These are phyloP conservation scores for Primulina huaijiensis DNA, from an alignment of 257 asterid genomes.

Conservation along the genomic window DNA sequence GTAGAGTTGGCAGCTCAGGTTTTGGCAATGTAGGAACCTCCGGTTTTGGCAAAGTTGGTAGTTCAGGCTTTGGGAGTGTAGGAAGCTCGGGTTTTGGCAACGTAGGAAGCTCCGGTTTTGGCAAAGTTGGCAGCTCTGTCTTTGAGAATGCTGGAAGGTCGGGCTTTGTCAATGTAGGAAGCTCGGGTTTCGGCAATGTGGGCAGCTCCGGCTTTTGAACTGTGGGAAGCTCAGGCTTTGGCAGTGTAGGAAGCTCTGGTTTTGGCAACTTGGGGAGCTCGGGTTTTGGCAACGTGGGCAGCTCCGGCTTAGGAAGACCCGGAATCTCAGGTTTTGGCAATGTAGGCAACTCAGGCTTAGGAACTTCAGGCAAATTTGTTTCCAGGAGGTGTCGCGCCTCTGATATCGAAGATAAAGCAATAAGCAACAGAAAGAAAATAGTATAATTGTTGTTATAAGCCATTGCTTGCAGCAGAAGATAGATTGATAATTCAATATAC, in stretches of 20 bases:
- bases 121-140: background rate
- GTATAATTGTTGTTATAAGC: background rate
- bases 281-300: slow-evolving; percentile 29
- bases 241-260: background rate
- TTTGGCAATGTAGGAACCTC: slow-evolving; percentile 9
- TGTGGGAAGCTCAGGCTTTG: slow-evolving; percentile 14
- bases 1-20: background rate
- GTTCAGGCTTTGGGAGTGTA: background rate
- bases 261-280: background rate
- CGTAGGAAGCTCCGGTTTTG: slow-evolving; percentile 12
- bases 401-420: background rate
- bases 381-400: background rate
- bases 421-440: background rate
- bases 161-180: background rate
- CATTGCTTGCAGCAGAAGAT: background rate
- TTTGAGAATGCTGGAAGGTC: background rate
- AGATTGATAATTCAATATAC: background rate
- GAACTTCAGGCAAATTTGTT: background rate
- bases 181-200: background rate
- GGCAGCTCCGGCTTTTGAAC: slow-evolving; percentile 20
- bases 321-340: slow-evolving; percentile 32
- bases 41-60: slow-evolving; percentile 14
- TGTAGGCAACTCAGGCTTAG: slow-evolving; percentile 20
- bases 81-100: background rate
- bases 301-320: slow-evolving; percentile 26